Evolutionary conservation across 2,329 filamentous ascomycete species (phyloP), one percentile per base, ranked within the genome.

Genomic region (Cytospora paraplurivora): DNA sequence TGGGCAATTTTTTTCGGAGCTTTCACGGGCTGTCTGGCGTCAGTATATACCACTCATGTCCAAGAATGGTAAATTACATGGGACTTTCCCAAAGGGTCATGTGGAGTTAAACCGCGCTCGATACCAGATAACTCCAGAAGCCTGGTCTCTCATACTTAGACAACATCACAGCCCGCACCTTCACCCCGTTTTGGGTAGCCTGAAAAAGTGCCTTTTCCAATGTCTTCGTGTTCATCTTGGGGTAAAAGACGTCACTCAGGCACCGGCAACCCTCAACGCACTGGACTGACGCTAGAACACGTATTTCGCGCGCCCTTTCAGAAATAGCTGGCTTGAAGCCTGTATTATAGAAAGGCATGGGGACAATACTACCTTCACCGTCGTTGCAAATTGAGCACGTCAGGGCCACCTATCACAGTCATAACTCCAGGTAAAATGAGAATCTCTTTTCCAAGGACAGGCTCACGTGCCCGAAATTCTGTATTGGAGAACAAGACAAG

Each of bases 51-150:
- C 63, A 47, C 15, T 8, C 21, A n/a, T 15, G 8, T 0, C 4
- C 21, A 8, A 10, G 33, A 55, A 59, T 53, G 27, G 56, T 59
- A 38, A 67, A 68, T 50, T 50, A 71, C 70, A 52, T 74, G 74
- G 62, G 69, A 74, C 62, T 70, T 70, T 38, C 73, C 72, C 1
- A 74, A 60, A n/a, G 73, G 73, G 55, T 74, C 74, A 41, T 74
- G 70, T 2, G 73, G 73, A 15, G 44, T 27, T 44, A 21, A 4
- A 56, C 27, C 12, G 19, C 6, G 27, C 13, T n/a, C 21, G 44
- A 15, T 1, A 3, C 33, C 19, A 41, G 34, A 51, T 37, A 13
- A 51, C 6, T 59, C 33, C n/a, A 47, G 13, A 17, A 19, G 15
- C 4, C 15, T 1, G 19, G 10, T 47, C 44, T 27, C 66, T 37